phyloP scores from a whole-genome alignment of 2,329 filamentous ascomycete species.

The Talaromyces amestolkiae region DNA sequence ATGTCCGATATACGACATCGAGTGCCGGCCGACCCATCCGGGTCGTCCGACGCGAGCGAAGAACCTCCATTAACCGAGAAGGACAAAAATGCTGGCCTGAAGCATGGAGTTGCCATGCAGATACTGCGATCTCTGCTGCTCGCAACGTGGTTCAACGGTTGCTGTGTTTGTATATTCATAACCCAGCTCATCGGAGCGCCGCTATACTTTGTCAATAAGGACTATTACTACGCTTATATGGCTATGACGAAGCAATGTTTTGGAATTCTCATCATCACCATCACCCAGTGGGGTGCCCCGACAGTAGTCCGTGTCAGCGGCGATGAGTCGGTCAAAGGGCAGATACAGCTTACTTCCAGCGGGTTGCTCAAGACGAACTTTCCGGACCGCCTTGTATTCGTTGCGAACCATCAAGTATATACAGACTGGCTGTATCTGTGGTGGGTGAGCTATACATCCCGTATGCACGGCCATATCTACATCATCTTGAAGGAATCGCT shows the following conservation, averaged over 20 bases:
- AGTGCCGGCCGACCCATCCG: conserved; percentile 23
- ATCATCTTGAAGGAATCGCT: conserved; percentile 66
- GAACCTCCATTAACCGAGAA: conserved; percentile 25
- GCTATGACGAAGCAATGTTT: conserved; percentile 65
- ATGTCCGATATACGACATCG: conserved; percentile 39
- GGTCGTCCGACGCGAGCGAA: conserved; percentile 22
- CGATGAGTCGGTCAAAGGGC: conserved; percentile 59
- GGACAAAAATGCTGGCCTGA: conserved; percentile 35
- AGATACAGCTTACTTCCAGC: conserved; percentile 56
- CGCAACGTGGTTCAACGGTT: conserved; percentile 46
- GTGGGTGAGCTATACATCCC: conserved; percentile 65
- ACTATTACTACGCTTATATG: conserved; percentile 64
- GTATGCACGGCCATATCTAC: conserved; percentile 64
- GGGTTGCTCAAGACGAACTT: conserved; percentile 60
- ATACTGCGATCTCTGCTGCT: conserved; percentile 46
- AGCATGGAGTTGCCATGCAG: conserved; percentile 48
- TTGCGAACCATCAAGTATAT: conserved; percentile 66
- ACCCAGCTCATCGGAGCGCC: conserved; percentile 62
- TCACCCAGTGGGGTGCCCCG: conserved; percentile 63
- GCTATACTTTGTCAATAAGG: conserved; percentile 59
- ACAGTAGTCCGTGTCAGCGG: conserved; percentile 63
- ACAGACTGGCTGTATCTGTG: conserved; percentile 69
- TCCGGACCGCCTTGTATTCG: conserved; percentile 59
- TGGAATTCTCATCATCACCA: conserved; percentile 59
- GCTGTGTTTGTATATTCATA: conserved; percentile 45